Percentiles rank a stretch among this genome's conserved stretches.
These are phyloP conservation scores for Leccinum boreale DNA, from an alignment of 768 basidiomycete species.

Conservation along the genomic window DNA sequence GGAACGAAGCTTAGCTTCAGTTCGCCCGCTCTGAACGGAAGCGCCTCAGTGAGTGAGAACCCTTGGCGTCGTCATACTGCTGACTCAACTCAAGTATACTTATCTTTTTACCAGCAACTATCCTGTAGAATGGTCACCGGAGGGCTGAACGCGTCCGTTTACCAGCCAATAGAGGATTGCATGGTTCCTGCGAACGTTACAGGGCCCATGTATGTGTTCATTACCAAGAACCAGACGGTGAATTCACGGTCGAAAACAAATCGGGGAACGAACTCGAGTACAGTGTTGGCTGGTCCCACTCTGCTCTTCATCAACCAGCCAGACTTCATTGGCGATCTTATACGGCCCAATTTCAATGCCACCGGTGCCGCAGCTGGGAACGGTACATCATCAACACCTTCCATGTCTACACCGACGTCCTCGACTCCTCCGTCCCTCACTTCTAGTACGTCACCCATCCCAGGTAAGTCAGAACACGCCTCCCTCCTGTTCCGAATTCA, in stretches of 20 bases:
- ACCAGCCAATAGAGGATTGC: conserved; percentile 59
- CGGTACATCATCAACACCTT: not conserved
- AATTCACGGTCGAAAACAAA: conserved; percentile 48
- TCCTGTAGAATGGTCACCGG: conserved; percentile 79
- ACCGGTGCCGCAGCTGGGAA: not conserved
- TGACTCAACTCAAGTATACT: conserved; percentile 7
- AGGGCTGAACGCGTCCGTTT: conserved; percentile 50
- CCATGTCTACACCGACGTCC: conserved; percentile 1
- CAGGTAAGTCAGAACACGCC: not conserved
- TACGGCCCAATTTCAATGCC: conserved; percentile 30
- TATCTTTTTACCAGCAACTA: conserved; percentile 37
- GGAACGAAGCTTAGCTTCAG: conserved; percentile 65
- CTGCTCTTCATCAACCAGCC: conserved; percentile 59
- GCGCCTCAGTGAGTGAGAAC: conserved; percentile 41
- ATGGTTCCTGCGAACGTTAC: conserved; percentile 63
- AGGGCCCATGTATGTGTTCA: conserved; percentile 71
- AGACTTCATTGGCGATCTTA: conserved; percentile 49
- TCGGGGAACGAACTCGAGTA: conserved; percentile 36
- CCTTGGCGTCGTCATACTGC: not conserved
- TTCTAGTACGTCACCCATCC: not conserved
- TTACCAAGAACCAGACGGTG: conserved; percentile 61
- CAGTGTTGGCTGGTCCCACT: conserved; percentile 67
- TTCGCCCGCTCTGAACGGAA: conserved; percentile 53
- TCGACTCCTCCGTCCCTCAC: not conserved
- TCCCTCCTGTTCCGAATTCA: conserved; percentile 1